Base-by-base conservation (phyloP, 2,329 filamentous ascomycete genomes). In the Curvularia spicifera region DNA sequence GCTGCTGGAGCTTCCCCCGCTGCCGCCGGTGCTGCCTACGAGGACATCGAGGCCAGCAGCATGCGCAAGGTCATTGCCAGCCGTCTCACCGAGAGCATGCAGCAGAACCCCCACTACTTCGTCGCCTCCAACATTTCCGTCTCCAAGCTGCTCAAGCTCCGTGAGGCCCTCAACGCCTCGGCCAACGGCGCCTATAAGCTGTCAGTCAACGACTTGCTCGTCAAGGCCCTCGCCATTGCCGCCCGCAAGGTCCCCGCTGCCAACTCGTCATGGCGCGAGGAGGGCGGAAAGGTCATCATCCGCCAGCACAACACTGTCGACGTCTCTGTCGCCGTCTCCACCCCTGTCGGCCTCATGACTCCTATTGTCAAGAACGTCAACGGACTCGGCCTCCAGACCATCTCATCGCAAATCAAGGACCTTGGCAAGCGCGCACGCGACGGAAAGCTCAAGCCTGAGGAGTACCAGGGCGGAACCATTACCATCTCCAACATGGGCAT, bases 401-500 rank as follows among this genome's bases (percentile, higher is more conserved):
- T 99, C 82, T 97, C 93, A 53, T 81, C 85, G 73, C 85, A 91
- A 78, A 89, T 99, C 83, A 98, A 98, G 85, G 93, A 97, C 76
- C 91, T 99, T 55, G 93, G 93, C 77, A 97, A 96, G 88, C 91
- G 92, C 78, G 95, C 95, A 63, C 88, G 93, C 62, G 95, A 98
- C 71, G 91, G 91, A 82, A 99, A 98, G 88, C 90, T 99, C 72
- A 98, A 98, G 89, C 95, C 95, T 47, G 94, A 99, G 80, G 93
- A 99, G 82, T 99, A 96, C 88, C 94, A 97, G 85, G 95, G 95
- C 56, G 95, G 95, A 78, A 96, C 92, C 78, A 97, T 99, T 82
- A 97, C 94, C 79, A 98, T 99, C 82, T 96, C 91, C 83, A 99
- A 99, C 88, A 96, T 99, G 95, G 95, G 95, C 80, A 99, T 99